These are phyloP conservation scores for Zymoseptoria passerinii DNA, from an alignment of 2,329 filamentous ascomycete species.

Conservation along the genomic window DNA sequence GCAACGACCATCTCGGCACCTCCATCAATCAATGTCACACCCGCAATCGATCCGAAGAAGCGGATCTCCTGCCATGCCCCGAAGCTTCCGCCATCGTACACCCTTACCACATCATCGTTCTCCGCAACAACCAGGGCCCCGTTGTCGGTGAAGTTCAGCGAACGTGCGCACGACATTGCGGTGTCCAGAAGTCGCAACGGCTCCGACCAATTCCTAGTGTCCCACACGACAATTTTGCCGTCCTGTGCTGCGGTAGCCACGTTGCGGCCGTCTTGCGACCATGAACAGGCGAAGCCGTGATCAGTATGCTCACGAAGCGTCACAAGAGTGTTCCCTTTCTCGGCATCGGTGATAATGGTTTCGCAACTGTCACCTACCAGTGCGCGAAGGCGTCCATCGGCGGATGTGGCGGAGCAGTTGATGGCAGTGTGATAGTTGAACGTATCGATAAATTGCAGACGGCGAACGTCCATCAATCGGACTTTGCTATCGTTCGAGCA, in stretches of 20 bases:
- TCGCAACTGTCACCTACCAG: slow-evolving; percentile 63
- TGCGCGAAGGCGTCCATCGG: slow-evolving; percentile 61
- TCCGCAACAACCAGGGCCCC: slow-evolving; percentile 67
- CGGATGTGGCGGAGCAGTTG: slow-evolving; percentile 66
- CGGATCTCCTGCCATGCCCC: slow-evolving; percentile 56
- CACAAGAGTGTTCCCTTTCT: slow-evolving; percentile 49
- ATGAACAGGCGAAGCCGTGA: slow-evolving; percentile 68
- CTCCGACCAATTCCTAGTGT: slow-evolving; percentile 60
- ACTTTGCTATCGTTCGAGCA: slow-evolving; percentile 51
- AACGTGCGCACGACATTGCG: slow-evolving; percentile 61
- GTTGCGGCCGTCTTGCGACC: slow-evolving; percentile 68
- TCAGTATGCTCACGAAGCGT: slow-evolving; percentile 51
- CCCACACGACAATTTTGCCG: slow-evolving; percentile 64
- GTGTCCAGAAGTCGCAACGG: slow-evolving; percentile 50
- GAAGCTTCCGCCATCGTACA: slow-evolving; percentile 40
- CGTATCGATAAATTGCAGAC: slow-evolving; percentile 50
- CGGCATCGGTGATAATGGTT: slow-evolving; percentile 60
- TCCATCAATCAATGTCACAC: slow-evolving; percentile 57
- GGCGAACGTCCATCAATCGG: slow-evolving; percentile 46
- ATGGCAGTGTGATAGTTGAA: slow-evolving; percentile 53
- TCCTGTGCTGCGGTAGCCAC: slow-evolving; percentile 74
- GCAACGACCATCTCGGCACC: slow-evolving; percentile 61
- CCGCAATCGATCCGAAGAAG: slow-evolving; percentile 67
- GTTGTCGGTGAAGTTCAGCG: slow-evolving; percentile 61
- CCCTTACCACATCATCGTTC: slow-evolving; percentile 63